Base-by-base conservation (phyloP, 176 grass and related monocot genomes). In the Miscanthus lutarioriparius region DNA sequence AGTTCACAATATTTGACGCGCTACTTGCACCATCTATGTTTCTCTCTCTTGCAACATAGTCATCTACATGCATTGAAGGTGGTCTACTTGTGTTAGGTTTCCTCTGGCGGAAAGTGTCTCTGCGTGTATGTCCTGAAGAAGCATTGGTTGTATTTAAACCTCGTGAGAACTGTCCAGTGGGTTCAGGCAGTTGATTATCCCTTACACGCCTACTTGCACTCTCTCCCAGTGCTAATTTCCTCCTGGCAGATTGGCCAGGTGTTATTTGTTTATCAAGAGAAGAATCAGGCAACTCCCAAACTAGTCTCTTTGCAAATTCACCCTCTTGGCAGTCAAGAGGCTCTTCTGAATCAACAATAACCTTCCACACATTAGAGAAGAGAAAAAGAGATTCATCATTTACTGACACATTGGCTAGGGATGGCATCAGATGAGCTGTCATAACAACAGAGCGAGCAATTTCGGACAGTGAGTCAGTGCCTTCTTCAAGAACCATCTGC, bases 41-140 rank as follows among this genome's bases (percentile, higher is more conserved):
- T 87, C 93, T 98, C 91, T 98, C 96, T 88, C 96, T 87, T 64
- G 93, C 96, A 44, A 98, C 96, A 88, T 98, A 98, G 89, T 98
- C 96, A 83, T 98, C 96, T n/a, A 98, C 96, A 85, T 98, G 96
- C 96, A 98, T 98, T 36, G 96, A 98, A 81, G 96, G 96, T 62
- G 96, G 96, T 82, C 96, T 89, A 77, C 96, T 98, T 75, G 96
- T 98, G 69, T 98, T 98, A 63, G 96, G 96, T 80, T 98, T 98
- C 12, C 93, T 78, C 88, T 95, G 96, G 70, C 96, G 96, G 56
- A 98, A 98, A 51, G 89, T 98, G 76, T 98, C 96, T 86, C 96
- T 93, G 17, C 96, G 91, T 58, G 93, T 83, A 73, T 94, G 93
- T 43, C 89, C 93, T 72, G 85, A 76, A 87, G 87, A 82, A 63